Conservation (phyloP, 257 asterid species). For the Solanum clarkiae region DNA sequence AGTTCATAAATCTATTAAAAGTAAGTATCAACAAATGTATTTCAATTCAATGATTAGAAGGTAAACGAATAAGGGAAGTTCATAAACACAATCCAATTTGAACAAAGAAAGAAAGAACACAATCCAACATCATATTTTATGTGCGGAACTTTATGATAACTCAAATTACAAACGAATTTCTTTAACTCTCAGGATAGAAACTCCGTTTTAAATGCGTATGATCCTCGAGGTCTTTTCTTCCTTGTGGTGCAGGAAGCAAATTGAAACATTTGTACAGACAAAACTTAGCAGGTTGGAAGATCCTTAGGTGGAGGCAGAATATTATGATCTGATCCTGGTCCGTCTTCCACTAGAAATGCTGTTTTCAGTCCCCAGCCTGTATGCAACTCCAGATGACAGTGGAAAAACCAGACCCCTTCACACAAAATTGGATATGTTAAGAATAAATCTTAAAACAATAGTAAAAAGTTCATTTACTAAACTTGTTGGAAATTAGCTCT, state of each 20-base stretch:
- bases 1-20: background rate
- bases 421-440: background rate
- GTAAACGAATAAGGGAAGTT: background rate
- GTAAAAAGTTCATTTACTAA: background rate
- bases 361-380: constrained; percentile 59
- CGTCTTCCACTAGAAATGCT: constrained; percentile 46
- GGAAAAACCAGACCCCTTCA: constrained; percentile 46
- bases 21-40: background rate
- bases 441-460: background rate
- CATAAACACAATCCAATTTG: background rate
- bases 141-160: background rate
- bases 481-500: background rate
- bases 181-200: background rate
- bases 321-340: constrained; percentile 31
- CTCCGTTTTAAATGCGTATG: background rate
- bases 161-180: background rate
- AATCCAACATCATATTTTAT: background rate
- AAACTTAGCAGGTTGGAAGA: constrained; percentile 34
- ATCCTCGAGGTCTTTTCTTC: background rate
- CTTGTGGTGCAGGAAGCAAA: background rate
- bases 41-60: background rate
- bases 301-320: constrained; percentile 46
- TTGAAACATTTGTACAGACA: background rate
- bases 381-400: constrained; percentile 53
- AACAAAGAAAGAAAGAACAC: background rate